Evolutionary conservation across 225 moss, liverwort and hornwort species (phyloP).

Genomic region (Pseudoscleropodium purum): DNA sequence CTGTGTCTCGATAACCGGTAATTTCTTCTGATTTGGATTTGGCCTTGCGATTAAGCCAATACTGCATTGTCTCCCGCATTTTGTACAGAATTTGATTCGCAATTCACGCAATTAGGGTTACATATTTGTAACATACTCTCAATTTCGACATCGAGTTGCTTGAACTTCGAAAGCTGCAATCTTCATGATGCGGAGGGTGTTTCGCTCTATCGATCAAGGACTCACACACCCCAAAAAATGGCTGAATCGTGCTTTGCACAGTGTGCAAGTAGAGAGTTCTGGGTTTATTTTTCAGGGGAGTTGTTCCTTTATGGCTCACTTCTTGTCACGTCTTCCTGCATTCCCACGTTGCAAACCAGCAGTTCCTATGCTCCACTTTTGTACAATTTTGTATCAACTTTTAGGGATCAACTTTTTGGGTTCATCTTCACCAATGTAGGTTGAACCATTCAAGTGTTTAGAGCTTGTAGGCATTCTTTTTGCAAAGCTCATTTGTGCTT

Average conservation of each 20-base stretch:
- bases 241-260: neutral
- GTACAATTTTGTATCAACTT: too few species aligned
- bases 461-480: neutral
- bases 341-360: neutral
- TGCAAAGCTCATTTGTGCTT: neutral
- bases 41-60: neutral
- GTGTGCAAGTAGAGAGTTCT: neutral
- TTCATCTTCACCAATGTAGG: too few species aligned
- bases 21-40: neutral
- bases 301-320: neutral
- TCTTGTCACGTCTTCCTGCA: neutral
- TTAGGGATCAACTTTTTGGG: neutral
- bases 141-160: neutral
- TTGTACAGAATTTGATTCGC: neutral
- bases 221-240: accelerated
- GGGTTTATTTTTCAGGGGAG: neutral
- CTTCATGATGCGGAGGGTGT: neutral
- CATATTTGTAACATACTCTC: neutral
- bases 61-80: neutral
- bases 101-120: neutral
- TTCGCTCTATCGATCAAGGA: neutral
- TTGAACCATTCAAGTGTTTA: neutral
- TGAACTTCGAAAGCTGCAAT: conserved; percentile 19
- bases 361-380: neutral
- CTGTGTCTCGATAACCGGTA: neutral